A percentile compares a stretch with the other conserved stretches of the same genome.
Conservation (phyloP, 2,329 filamentous ascomycete genomes). For the Zarea fungicola region DNA sequence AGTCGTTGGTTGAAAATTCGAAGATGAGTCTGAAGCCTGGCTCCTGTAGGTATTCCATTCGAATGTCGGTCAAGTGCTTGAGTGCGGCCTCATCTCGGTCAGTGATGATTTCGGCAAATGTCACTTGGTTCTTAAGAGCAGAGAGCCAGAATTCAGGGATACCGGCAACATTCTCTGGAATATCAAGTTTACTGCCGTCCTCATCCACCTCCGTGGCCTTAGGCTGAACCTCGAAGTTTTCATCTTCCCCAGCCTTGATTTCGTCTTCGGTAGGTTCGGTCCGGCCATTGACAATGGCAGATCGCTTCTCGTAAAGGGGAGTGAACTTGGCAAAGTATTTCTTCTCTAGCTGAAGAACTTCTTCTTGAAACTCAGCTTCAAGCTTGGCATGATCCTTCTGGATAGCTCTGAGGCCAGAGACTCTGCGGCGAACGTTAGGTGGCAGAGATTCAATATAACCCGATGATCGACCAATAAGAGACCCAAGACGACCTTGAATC, state of each 20-base stretch:
- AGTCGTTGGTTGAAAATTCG: slow-evolving; percentile 91
- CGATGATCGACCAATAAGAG: slow-evolving; percentile 89
- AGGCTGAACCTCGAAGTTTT: slow-evolving; percentile 69
- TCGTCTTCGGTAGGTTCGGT: slow-evolving; percentile 83
- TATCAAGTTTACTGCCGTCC: slow-evolving; percentile 51
- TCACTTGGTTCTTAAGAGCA: slow-evolving; percentile 99
- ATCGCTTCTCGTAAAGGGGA: slow-evolving; percentile 91
- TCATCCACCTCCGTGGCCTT: slow-evolving; percentile 64
- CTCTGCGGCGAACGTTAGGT: slow-evolving; percentile 80
- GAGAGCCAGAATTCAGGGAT: slow-evolving; percentile 99
- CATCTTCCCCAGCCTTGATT: slow-evolving; percentile 77
- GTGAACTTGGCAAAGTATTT: slow-evolving; percentile 99
- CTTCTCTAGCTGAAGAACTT: slow-evolving; percentile 97
- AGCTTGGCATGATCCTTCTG: slow-evolving; percentile 99
- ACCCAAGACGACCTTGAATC: slow-evolving; percentile 95
- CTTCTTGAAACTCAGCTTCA: slow-evolving; percentile 97
- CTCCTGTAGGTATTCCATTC: slow-evolving; percentile 98
- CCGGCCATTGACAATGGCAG: slow-evolving; percentile 83
- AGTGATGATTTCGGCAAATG: slow-evolving; percentile 96
- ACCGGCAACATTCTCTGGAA: slow-evolving; percentile 58
- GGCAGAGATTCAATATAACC: slow-evolving; percentile 98
- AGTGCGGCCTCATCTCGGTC: slow-evolving; percentile 93
- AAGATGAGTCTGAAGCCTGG: slow-evolving; percentile 98
- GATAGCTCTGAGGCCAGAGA: slow-evolving; percentile 92
- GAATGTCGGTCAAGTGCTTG: slow-evolving; percentile 84